Conservation (phyloP, 164 flowering plant genomes). For the Euptelea pleiosperma region DNA sequence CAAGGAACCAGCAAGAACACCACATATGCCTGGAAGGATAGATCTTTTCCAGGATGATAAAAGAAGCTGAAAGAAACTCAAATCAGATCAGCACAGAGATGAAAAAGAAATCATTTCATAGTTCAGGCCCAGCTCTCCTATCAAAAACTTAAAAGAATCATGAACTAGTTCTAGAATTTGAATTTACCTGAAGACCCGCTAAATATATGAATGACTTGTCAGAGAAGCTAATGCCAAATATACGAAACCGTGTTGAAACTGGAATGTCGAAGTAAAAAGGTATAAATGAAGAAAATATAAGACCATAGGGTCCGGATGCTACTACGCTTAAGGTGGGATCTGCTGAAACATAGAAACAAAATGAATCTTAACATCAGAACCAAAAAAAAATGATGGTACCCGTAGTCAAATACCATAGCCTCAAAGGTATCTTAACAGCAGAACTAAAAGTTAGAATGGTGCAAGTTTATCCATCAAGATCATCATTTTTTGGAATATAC, state of each 20-base stretch:
- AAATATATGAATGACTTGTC: conserved; percentile 93
- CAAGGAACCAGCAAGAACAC: conserved; percentile 77
- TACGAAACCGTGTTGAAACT: conserved; percentile 78
- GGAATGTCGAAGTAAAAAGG: conserved; percentile 95
- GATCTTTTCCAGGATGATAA: conserved; percentile 93
- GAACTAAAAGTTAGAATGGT: too few species aligned
- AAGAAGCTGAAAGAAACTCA: conserved; percentile 62
- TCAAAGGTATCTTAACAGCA: too few species aligned
- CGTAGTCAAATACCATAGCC: too few species aligned
- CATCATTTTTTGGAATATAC: too few species aligned
- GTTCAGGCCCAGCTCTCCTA: background rate
- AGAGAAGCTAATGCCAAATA: conserved; percentile 68
- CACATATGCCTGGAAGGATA: conserved; percentile 78
- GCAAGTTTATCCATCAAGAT: too few species aligned
- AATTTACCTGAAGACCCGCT: conserved; percentile 90
- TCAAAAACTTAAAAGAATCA: background rate
- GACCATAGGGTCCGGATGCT: conserved; percentile 87
- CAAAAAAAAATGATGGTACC: background rate
- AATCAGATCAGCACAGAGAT: background rate
- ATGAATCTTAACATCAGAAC: conserved; percentile 3
- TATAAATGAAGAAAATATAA: conserved; percentile 83
- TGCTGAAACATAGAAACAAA: conserved; percentile 49
- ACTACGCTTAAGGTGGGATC: conserved; percentile 55
- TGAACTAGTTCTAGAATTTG: background rate
- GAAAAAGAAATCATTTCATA: background rate